Percentiles rank a stretch among this genome's conserved stretches.
Conservation (phyloP, 1,284 basidiomycete genomes). For the Puccinia horiana region DNA sequence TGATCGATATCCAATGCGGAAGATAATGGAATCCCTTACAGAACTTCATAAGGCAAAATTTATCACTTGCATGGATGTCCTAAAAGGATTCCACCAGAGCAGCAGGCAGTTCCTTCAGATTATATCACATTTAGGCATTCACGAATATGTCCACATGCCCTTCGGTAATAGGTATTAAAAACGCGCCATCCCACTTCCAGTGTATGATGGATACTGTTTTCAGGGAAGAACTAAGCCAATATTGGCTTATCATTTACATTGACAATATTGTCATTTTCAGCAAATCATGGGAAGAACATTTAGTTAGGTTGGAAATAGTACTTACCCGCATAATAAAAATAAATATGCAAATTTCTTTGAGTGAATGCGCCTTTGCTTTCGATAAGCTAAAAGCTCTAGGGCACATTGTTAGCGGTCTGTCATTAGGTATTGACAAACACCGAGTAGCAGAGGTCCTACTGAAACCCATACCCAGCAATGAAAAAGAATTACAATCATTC, state of each 20-base stretch:
- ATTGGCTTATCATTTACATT: constrained; percentile 33
- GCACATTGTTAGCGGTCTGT: not conserved
- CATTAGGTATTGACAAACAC: not conserved
- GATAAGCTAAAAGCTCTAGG: too few relatives aligned
- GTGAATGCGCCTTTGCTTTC: too few relatives aligned
- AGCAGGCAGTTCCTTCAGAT: not conserved
- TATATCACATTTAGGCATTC: constrained; percentile 7
- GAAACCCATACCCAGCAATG: not conserved
- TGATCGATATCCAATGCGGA: constrained; percentile 15
- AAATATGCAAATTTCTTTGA: too few relatives aligned
- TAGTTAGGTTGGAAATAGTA: not conserved
- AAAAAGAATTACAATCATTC: not conserved
- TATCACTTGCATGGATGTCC: constrained; percentile 23
- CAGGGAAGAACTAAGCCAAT: not conserved
- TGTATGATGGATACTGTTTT: constrained; percentile 10
- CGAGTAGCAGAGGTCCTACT: constrained; percentile 9
- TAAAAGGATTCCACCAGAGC: constrained; percentile 32
- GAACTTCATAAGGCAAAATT: not conserved
- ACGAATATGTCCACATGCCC: constrained; percentile 24
- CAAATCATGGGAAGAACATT: constrained; percentile 10
- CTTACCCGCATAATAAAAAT: too few relatives aligned
- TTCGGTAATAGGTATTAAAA: constrained; percentile 26
- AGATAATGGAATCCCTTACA: not conserved
- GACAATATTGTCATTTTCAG: constrained; percentile 25
- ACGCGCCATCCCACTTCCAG: constrained; percentile 13